Base-by-base conservation (phyloP, 306 rosid genomes). In the Pyrus bretschneideri region DNA sequence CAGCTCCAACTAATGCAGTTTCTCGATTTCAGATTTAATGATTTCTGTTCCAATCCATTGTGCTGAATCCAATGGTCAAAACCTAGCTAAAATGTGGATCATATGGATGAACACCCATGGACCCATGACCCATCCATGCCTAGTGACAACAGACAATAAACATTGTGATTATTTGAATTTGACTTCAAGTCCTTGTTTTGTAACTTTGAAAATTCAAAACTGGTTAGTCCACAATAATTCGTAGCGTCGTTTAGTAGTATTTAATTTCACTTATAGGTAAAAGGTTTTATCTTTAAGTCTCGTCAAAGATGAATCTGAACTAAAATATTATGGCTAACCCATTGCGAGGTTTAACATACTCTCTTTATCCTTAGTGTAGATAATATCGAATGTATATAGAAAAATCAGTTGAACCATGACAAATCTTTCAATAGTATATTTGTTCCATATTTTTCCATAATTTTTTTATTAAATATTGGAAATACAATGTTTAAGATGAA, bases 231-330 rank as follows among this genome's bases (percentile, higher is more conserved):
- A 38, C 1, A 0, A 6, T 7, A 7, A 38, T 38, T 38, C 0
- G 2, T 38, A 7, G 10, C 0, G 42, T 0, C 2, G 10, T 38
- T 0, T 38, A 38, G 0, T 38, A 0, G 0, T 38, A 38, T 38
- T 38, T 38, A 7, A 38, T 38, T 38, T 6, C 0, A 38, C 0
- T 38, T 38, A 7, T 1, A 38, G 10, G 0, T 38, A 7, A 38
- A 38, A 38, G 0, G 10, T 38, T 38, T 0, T 38, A 38, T 38
- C 0, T 38, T 7, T 7, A 38, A 38, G 2, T 38, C 2, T 35
- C 40, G 9, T 6, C 0, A 1, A 35, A 35, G 2, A 0, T 0
- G 2, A 35, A 35, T 35, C 0, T 35, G 0, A 35, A 35, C 2
- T 35, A 35, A 5, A 6, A 35, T 6, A 35, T 35, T 35, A 1